Evolutionary conservation across 2,329 filamentous ascomycete species (phyloP).

Genomic region (Epichloe festucae): DNA sequence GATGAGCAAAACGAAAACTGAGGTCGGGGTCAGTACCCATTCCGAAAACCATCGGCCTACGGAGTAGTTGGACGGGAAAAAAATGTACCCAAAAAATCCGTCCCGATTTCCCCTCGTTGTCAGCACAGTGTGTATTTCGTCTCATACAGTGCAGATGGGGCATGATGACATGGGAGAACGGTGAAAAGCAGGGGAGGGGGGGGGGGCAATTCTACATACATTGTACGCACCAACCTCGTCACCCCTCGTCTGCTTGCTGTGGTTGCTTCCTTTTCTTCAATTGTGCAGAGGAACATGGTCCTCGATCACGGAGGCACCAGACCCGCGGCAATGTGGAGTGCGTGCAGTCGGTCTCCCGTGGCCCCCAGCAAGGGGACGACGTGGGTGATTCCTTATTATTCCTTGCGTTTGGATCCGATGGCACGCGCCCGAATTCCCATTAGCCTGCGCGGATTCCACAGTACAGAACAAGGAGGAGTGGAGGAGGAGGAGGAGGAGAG

Average conservation of each 20-base stretch:
- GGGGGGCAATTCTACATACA: neutral
- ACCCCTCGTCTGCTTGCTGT: neutral
- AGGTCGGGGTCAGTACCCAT: neutral
- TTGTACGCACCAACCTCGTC: neutral
- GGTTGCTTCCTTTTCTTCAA: neutral
- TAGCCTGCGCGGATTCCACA: neutral
- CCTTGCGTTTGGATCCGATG: neutral
- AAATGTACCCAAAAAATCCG: neutral
- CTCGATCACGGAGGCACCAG: neutral
- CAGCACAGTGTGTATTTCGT: neutral
- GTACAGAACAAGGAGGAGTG: neutral
- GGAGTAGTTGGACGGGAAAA: neutral
- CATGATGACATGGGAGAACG: slow-evolving; percentile 1
- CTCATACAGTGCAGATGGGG: neutral
- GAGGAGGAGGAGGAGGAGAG: no score
- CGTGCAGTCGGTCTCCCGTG: neutral
- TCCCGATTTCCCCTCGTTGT: neutral
- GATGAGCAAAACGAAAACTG: neutral
- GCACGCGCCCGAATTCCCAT: neutral
- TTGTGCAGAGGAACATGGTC: neutral
- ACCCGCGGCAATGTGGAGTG: neutral
- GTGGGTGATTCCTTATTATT: neutral
- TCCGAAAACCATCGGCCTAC: slow-evolving; percentile 1
- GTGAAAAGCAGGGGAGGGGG: neutral
- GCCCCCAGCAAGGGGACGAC: neutral